Conservation (phyloP, 225 moss, liverwort and hornwort species). For the Physcomitrellopsis africana region DNA sequence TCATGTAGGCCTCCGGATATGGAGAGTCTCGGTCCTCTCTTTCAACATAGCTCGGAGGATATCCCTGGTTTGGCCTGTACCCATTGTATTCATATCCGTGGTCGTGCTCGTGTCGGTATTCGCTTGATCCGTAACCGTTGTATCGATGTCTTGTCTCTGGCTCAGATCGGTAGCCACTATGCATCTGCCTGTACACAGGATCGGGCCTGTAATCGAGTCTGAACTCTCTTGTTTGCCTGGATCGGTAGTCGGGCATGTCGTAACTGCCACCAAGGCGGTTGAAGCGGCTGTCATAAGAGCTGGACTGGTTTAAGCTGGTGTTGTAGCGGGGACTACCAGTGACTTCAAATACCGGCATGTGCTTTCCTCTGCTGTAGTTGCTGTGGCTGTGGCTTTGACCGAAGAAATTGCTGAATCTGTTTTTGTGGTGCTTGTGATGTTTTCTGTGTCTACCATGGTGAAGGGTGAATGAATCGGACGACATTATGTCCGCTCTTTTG, state of each 20-base stretch:
- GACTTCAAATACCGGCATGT: too few relatives aligned
- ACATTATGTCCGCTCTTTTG: slow-evolving; percentile 39
- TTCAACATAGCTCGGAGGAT: slow-evolving; percentile 33
- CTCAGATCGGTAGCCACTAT: slow-evolving; percentile 36
- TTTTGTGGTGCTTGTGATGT: slow-evolving; percentile 19
- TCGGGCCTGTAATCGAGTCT: slow-evolving; percentile 14
- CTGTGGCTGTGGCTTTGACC: neutral
- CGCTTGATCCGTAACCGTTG: slow-evolving; percentile 25
- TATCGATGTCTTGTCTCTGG: slow-evolving; percentile 18
- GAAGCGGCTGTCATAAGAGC: slow-evolving; percentile 3
- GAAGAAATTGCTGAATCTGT: neutral
- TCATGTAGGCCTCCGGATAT: slow-evolving; percentile 26
- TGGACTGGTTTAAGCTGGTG: slow-evolving; percentile 30
- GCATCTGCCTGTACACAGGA: neutral
- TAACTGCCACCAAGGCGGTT: neutral
- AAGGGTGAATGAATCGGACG: slow-evolving; percentile 37
- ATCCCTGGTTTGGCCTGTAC: slow-evolving; percentile 49
- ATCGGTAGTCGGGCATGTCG: slow-evolving; percentile 11
- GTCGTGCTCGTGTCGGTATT: slow-evolving; percentile 34
- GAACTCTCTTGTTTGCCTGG: too few relatives aligned
- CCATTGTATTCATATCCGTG: slow-evolving; percentile 3
- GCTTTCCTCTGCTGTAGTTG: neutral
- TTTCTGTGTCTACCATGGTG: slow-evolving; percentile 31
- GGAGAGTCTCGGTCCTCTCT: slow-evolving; percentile 29
- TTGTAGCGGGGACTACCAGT: slow-evolving; percentile 37